Evolutionary conservation across 352 stramenopile species (phyloP), one percentile per base, ranked within the genome.

Genomic region (Phytophthora tubulina): DNA sequence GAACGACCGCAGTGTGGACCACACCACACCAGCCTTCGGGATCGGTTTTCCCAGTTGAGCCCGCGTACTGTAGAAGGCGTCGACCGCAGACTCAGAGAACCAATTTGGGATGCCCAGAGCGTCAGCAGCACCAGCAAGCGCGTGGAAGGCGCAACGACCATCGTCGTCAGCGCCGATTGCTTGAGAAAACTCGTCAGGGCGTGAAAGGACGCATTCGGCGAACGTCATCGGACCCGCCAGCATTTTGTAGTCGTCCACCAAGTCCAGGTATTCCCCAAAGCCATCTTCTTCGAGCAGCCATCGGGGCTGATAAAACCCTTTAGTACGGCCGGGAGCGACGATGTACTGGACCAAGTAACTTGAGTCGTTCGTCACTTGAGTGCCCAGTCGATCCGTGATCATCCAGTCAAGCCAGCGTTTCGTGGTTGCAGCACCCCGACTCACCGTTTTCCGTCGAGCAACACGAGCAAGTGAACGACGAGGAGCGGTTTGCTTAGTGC

Each of bases 211-310:
- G n/a, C n/a, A 55, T 9, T 64, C 32, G 7, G 10, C 31, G 21
- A 64, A 54, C 2, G 10, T 44, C 27, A 42, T 30, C 55, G 17
- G 17, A 21, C 17, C 17, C 17, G 17, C 17, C 17, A 1, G 17
- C 17, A 21, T 21, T 21, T 21, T 64, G 44, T 11, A 64, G 2
- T 3, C 33, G 13, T 48, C 42, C 15, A 64, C 56, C 1, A 64
- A 33, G 1, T 64, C 32, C 42, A 64, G 10, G 8, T 66, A 58
- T 45, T 56, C 35, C 0, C 10, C 0, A 14, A 65, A 65, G 11
- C 21, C 57, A 17, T 65, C 45, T 13, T 65, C 35, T 49, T 42
- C 57, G 10, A 65, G 35, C n/a, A 60, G 5, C 52, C 36, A 60
- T 2, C 36, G 52, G 11, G 52, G 52, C 13, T 60, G 17, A 21